Evolutionary conservation across 257 asterid genomes (phyloP).

Genomic region (Petrea volubilis): DNA sequence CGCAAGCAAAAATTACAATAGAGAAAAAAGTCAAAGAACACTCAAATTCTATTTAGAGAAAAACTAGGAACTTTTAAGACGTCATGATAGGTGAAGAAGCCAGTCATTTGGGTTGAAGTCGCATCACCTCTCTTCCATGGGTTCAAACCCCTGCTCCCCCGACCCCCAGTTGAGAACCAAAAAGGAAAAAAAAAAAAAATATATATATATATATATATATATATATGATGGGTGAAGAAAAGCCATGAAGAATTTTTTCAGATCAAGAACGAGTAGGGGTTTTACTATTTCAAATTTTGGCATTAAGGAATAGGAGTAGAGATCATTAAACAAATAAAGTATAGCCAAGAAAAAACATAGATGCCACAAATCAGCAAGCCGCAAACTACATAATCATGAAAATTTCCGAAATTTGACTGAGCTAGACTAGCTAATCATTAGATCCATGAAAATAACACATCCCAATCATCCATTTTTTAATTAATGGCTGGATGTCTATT

Average conservation of each 20-base stretch:
- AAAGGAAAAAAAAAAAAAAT: too few relatives aligned
- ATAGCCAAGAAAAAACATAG: not conserved
- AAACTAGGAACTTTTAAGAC: not conserved
- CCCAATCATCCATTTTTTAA: not conserved
- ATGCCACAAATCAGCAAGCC: not conserved
- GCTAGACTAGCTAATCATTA: not conserved
- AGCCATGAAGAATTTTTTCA: not conserved
- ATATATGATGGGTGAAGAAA: not conserved
- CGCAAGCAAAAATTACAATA: not conserved
- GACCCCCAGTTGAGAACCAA: too few relatives aligned
- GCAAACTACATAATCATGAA: not conserved
- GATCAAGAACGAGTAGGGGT: not conserved
- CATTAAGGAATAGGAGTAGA: not conserved
- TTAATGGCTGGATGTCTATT: not conserved
- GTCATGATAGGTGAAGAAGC: not conserved
- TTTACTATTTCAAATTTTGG: not conserved
- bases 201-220: too few relatives aligned
- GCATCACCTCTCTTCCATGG: too few relatives aligned
- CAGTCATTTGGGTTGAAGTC: too few relatives aligned
- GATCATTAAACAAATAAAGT: not conserved
- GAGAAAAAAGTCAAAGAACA: too few relatives aligned
- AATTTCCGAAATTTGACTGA: not conserved
- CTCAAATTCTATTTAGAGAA: not conserved
- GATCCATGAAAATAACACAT: not conserved
- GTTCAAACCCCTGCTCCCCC: too few relatives aligned